phyloP scores from a whole-genome alignment of 768 basidiomycete genomes.

The Pulveroboletus ravenelii region DNA sequence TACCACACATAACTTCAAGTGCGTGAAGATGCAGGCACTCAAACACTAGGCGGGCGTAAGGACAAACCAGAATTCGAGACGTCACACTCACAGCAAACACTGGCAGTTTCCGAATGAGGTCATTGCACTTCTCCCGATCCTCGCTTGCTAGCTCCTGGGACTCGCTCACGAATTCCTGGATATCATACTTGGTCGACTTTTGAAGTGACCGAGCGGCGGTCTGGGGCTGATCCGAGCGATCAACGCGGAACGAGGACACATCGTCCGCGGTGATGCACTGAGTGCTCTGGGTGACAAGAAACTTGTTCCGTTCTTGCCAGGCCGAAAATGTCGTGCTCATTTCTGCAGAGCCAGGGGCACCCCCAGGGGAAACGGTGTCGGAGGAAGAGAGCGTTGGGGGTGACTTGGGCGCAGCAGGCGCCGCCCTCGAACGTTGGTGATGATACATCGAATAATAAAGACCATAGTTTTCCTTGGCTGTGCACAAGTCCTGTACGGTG shows the following conservation, averaged over 20 bases:
- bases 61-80: background rate
- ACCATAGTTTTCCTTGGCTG: slow-evolving; percentile 1
- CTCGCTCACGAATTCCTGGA: slow-evolving; percentile 16
- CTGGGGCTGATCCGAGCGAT: slow-evolving; percentile 23
- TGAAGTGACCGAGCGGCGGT: slow-evolving; percentile 16
- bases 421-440: background rate
- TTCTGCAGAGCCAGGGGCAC: background rate
- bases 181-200: slow-evolving; percentile 20
- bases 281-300: slow-evolving; percentile 2
- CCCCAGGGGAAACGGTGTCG: background rate
- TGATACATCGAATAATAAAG: background rate
- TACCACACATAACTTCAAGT: slow-evolving; percentile 21
- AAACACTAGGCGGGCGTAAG: slow-evolving; percentile 14
- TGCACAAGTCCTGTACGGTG: slow-evolving; percentile 6
- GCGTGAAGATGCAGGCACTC: slow-evolving; percentile 22
- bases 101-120: slow-evolving; percentile 14
- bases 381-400: background rate
- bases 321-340: slow-evolving; percentile 18
- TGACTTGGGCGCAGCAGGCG: background rate
- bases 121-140: slow-evolving; percentile 16
- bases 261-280: slow-evolving; percentile 22
- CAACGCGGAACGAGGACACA: slow-evolving; percentile 19
- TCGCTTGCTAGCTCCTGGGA: slow-evolving; percentile 9
- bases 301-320: slow-evolving; percentile 16
- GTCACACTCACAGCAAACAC: slow-evolving; percentile 19